These are phyloP conservation scores for Podaxis sp. DNA, from an alignment of 768 basidiomycete species.

Conservation along the genomic window DNA sequence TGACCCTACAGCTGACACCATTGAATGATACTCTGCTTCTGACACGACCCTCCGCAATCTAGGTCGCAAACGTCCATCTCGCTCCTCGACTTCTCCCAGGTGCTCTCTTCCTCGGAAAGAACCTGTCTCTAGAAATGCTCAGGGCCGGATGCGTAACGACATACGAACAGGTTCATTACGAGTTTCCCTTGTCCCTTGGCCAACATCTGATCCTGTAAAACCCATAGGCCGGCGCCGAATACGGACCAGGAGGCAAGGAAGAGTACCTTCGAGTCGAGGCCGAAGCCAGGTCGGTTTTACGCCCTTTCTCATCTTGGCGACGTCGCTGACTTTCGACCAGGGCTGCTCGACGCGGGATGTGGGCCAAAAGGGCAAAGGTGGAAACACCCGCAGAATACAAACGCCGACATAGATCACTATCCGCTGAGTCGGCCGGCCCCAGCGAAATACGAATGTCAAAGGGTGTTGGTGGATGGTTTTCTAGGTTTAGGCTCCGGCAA, in stretches of 20 bases:
- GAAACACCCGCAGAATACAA: slow-evolving; percentile 86
- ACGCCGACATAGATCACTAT: slow-evolving; percentile 43
- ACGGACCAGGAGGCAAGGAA: slow-evolving; percentile 68
- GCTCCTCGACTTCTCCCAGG: slow-evolving; percentile 54
- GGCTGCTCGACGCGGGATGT: slow-evolving; percentile 67
- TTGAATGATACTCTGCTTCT: not conserved
- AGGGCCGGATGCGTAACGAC: slow-evolving; percentile 72
- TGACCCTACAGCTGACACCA: not conserved
- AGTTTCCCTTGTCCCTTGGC: not conserved
- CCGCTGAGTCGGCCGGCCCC: not conserved
- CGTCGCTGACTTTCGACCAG: slow-evolving; percentile 33
- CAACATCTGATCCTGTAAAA: not conserved
- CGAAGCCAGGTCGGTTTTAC: slow-evolving; percentile 58
- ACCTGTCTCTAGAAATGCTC: slow-evolving; percentile 72
- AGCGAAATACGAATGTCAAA: not conserved
- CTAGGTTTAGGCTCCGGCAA: not conserved
- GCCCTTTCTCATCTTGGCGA: not conserved
- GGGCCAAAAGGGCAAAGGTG: slow-evolving; percentile 48
- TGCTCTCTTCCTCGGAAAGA: slow-evolving; percentile 42
- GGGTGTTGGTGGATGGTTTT: not conserved
- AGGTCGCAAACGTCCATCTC: slow-evolving; percentile 70
- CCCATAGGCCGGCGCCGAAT: slow-evolving; percentile 63
- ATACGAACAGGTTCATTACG: slow-evolving; percentile 55
- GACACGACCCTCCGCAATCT: not conserved
- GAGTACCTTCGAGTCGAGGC: slow-evolving; percentile 59